phyloP scores from a whole-genome alignment of 805 yeast genomes.

The Candida oleophila region DNA sequence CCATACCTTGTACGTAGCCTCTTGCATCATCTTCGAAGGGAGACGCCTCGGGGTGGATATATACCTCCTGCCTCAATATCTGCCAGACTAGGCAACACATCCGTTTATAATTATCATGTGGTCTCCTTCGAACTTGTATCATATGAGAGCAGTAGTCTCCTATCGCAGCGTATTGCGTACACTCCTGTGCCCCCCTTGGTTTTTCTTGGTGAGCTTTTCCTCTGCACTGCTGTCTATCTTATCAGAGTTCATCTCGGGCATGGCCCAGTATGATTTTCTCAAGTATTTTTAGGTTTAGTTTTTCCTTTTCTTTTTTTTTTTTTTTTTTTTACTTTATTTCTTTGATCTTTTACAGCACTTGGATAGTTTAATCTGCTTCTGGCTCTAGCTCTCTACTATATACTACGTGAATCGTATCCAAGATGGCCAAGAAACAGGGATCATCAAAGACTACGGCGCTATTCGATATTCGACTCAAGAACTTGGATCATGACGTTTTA shows the following conservation, averaged over 20 bases:
- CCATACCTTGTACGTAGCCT: background rate
- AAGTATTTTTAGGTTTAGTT: background rate
- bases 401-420: background rate
- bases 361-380: too few relatives aligned
- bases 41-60: background rate
- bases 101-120: too few relatives aligned
- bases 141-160: too few relatives aligned
- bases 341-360: background rate
- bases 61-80: background rate
- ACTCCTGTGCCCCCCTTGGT: too few relatives aligned
- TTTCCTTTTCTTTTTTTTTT: background rate
- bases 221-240: too few relatives aligned
- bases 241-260: too few relatives aligned
- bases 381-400: background rate
- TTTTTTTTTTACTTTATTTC: background rate
- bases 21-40: background rate
- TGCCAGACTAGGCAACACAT: background rate
- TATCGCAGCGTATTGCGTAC: too few relatives aligned
- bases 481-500: conserved; percentile 74
- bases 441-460: conserved; percentile 28
- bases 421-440: conserved; percentile 13
- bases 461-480: conserved; percentile 55
- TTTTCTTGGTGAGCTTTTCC: too few relatives aligned
- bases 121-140: too few relatives aligned
- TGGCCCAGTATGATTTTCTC: background rate